Percentiles rank a stretch among this genome's conserved stretches.
Evolutionary conservation across 1,139 yeast species (phyloP).

Genomic region (Debaryomycetaceae sp.): DNA sequence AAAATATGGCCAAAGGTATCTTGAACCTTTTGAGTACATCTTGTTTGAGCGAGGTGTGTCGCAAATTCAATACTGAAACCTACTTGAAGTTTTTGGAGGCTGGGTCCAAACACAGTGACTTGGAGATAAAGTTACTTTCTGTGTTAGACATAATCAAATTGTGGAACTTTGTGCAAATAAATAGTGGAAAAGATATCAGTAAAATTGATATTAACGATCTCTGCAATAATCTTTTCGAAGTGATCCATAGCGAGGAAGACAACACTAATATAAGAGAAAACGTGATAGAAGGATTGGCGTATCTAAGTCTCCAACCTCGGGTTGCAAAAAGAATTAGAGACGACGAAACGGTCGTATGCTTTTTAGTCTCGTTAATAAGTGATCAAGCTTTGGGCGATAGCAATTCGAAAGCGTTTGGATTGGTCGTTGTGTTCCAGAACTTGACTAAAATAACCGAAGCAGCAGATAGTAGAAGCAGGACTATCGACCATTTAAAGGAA

Average conservation of each 20-base stretch:
- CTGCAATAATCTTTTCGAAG: constrained; percentile 14
- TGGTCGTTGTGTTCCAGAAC: constrained; percentile 20
- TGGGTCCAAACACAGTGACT: constrained; percentile 13
- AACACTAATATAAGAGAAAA: constrained; percentile 14
- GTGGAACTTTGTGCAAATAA: constrained; percentile 39
- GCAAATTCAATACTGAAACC: constrained; percentile 27
- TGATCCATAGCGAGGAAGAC: constrained; percentile 10
- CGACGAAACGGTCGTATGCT: constrained; percentile 27
- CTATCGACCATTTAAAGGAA: constrained; percentile 28
- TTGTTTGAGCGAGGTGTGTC: constrained; percentile 34
- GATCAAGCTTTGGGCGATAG: background rate
- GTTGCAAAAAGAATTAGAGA: constrained; percentile 29
- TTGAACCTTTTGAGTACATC: constrained; percentile 30
- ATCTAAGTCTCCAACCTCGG: constrained; percentile 35
- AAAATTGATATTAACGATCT: constrained; percentile 18
- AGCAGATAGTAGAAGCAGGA: constrained; percentile 9
- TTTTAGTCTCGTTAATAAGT: constrained; percentile 8
- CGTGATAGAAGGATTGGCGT: constrained; percentile 46
- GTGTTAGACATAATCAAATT: constrained; percentile 36
- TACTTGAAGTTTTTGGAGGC: constrained; percentile 26
- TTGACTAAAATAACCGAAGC: constrained; percentile 29
- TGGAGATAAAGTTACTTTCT: constrained; percentile 26
- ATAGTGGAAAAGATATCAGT: constrained; percentile 15
- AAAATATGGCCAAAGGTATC: constrained; percentile 12
- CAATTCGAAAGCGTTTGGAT: constrained; percentile 24